A percentile compares a stretch with the other conserved stretches of the same genome.
Conservation (phyloP, 2,329 filamentous ascomycete genomes). For the Fusarium sp. region DNA sequence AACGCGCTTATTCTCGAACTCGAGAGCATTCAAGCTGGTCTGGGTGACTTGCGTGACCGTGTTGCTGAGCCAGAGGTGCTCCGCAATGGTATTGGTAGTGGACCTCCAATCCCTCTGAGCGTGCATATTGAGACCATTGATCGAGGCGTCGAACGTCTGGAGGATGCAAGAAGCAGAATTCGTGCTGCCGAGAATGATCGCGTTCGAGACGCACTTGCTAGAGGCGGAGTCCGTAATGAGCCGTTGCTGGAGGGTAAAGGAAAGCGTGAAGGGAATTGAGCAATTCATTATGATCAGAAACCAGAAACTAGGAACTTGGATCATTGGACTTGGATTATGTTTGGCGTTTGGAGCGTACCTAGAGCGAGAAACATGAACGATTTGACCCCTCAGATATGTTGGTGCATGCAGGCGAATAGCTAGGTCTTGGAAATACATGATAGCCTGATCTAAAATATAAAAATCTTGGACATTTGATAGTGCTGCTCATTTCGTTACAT, state of each 20-base stretch:
- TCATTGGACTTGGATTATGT: neutral
- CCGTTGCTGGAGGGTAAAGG: conserved; percentile 51
- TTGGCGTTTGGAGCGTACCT: conserved; percentile 13
- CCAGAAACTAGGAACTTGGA: neutral
- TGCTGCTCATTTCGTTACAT: neutral
- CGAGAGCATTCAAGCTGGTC: conserved; percentile 73
- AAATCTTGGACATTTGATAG: neutral
- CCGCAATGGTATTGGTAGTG: conserved; percentile 51
- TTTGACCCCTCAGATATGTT: neutral
- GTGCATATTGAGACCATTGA: conserved; percentile 82
- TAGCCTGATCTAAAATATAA: neutral
- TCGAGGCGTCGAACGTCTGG: conserved; percentile 75
- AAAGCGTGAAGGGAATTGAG: conserved; percentile 1
- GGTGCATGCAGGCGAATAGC: neutral
- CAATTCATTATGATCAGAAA: neutral
- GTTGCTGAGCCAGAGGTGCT: conserved; percentile 73
- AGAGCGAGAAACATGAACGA: neutral
- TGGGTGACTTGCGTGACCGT: conserved; percentile 76
- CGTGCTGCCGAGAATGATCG: conserved; percentile 67
- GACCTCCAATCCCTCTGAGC: conserved; percentile 65
- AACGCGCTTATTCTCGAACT: conserved; percentile 75
- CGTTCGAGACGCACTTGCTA: conserved; percentile 61
- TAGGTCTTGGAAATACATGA: neutral
- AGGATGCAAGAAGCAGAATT: conserved; percentile 68
- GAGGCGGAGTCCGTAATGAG: conserved; percentile 52